Evolutionary conservation across 2,329 filamentous ascomycete species (phyloP).

Genomic region (Camillea tinctor): DNA sequence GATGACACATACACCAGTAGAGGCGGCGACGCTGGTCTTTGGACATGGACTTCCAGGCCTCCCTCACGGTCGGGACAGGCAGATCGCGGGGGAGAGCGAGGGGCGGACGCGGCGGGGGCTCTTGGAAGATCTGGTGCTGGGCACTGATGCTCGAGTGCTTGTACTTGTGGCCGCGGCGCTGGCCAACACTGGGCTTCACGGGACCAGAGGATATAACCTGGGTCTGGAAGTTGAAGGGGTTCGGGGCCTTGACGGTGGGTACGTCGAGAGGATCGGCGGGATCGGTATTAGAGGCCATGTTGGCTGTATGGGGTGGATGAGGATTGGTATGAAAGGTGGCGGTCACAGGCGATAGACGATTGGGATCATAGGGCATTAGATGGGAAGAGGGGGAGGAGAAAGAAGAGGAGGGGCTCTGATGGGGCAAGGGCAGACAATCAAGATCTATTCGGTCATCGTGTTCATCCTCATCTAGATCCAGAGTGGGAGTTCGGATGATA

Average conservation of each 20-base stretch:
- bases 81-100: conserved; percentile 88
- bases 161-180: conserved; percentile 93
- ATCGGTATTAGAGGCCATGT: conserved; percentile 30
- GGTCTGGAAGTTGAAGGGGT: conserved; percentile 94
- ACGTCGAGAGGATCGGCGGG: conserved; percentile 36
- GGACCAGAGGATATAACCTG: conserved; percentile 72
- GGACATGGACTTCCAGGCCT: conserved; percentile 89
- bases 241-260: conserved; percentile 40
- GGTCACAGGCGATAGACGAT: conserved; percentile 32
- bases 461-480: conserved; percentile 16
- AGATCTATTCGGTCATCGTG: background rate
- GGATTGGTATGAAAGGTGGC: conserved; percentile 27
- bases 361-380: conserved; percentile 25
- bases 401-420: conserved; percentile 7
- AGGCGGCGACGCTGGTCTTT: conserved; percentile 79
- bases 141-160: conserved; percentile 91
- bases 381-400: conserved; percentile 19
- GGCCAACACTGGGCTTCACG: conserved; percentile 82
- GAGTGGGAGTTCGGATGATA: conserved; percentile 25
- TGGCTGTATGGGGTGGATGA: conserved; percentile 11
- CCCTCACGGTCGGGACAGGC: conserved; percentile 83
- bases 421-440: too few relatives aligned
- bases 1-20: conserved; percentile 88
- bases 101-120: conserved; percentile 81
- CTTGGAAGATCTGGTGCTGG: conserved; percentile 91